Conservation (phyloP, 1,284 basidiomycete genomes). For the Nidula niveotomentosa region DNA sequence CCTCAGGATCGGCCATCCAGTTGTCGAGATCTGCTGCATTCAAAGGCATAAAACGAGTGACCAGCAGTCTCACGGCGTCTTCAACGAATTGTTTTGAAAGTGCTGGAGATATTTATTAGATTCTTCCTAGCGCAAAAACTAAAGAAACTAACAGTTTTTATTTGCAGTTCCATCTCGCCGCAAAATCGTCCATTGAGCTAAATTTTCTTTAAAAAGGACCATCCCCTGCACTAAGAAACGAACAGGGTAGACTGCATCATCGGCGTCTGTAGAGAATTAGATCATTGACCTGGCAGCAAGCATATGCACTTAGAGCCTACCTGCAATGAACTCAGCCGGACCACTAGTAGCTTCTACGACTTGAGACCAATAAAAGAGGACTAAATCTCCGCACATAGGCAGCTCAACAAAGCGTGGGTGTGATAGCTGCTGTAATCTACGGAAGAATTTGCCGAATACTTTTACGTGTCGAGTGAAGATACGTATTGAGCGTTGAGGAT, state of each 20-base stretch:
- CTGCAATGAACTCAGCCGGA: slow-evolving; percentile 51
- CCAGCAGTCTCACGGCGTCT: slow-evolving; percentile 74
- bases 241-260: slow-evolving; percentile 65
- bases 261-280: slow-evolving; percentile 38
- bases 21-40: slow-evolving; percentile 75
- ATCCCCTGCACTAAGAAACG: slow-evolving; percentile 85
- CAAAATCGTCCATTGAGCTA: slow-evolving; percentile 69
- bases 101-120: slow-evolving; percentile 39
- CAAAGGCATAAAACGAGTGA: slow-evolving; percentile 82
- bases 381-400: slow-evolving; percentile 62
- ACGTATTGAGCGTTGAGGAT: slow-evolving; percentile 41
- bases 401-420: slow-evolving; percentile 57
- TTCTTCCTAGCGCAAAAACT: neutral
- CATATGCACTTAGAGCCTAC: slow-evolving; percentile 31
- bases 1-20: slow-evolving; percentile 85
- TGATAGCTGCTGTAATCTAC: slow-evolving; percentile 68
- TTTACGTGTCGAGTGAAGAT: slow-evolving; percentile 66
- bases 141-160: slow-evolving; percentile 46
- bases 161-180: slow-evolving; percentile 61
- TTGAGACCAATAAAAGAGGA: slow-evolving; percentile 78
- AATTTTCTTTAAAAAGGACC: slow-evolving; percentile 85
- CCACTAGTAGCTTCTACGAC: slow-evolving; percentile 65
- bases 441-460: slow-evolving; percentile 76
- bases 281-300: neutral
- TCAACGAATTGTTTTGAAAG: slow-evolving; percentile 76